Evolutionary conservation across 2,329 filamentous ascomycete genomes (phyloP).

Genomic region (Metarhizium humberi): DNA sequence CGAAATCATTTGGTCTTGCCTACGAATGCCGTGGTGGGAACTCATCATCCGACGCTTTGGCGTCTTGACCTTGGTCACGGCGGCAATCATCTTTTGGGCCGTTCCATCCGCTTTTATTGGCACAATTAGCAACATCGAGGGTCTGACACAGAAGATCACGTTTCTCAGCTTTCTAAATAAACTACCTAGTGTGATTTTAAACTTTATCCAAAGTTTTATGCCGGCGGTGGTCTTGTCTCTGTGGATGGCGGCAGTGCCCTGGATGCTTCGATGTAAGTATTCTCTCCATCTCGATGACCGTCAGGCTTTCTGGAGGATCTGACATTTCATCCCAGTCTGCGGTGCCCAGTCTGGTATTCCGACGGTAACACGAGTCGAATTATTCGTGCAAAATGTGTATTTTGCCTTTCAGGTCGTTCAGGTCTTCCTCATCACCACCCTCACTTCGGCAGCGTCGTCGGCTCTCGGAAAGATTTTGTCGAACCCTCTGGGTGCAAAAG

Average conservation of each 20-base stretch:
- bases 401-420: constrained; percentile 87
- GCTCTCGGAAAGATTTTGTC: constrained; percentile 54
- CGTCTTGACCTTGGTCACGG: constrained; percentile 63
- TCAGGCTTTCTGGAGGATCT: background rate
- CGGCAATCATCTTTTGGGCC: constrained; percentile 80
- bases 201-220: constrained; percentile 75
- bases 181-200: constrained; percentile 63
- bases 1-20: constrained; percentile 81
- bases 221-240: constrained; percentile 71
- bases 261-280: constrained; percentile 56
- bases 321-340: constrained; percentile 43
- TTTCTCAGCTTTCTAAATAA: constrained; percentile 65
- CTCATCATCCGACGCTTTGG: constrained; percentile 61
- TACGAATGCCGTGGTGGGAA: constrained; percentile 83
- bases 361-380: constrained; percentile 68
- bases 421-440: constrained; percentile 79
- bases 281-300: background rate
- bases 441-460: constrained; percentile 71
- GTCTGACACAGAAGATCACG: constrained; percentile 54
- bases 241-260: constrained; percentile 77
- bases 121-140: constrained; percentile 74
- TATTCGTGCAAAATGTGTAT: constrained; percentile 86
- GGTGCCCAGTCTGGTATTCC: constrained; percentile 74
- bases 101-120: constrained; percentile 71
- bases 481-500: constrained; percentile 51